Base-by-base conservation (phyloP, 768 basidiomycete species). In the Paxillus rubicundulus region DNA sequence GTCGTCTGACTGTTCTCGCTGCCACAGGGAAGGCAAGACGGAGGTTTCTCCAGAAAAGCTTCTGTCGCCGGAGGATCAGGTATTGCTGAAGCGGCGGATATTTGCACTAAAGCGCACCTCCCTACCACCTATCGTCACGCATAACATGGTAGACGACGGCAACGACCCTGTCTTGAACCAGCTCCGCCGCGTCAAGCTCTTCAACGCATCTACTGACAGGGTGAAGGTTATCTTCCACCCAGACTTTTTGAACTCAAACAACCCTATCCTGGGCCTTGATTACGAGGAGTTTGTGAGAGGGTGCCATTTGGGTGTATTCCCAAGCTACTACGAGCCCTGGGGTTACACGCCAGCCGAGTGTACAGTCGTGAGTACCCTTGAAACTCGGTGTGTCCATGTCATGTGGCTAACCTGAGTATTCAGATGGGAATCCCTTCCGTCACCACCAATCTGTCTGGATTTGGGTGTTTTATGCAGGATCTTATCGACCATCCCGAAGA, bases 221-320 rank as follows among this genome's bases (percentile, higher is more conserved):
- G 97, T 98, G 70, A 99, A 99, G 74, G 81, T 99, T 66, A 80
- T 98, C 40, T 98, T 98, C 81, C 96, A 98, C 71, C 96, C 96
- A 1, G 96, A 98, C 70, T 99, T 99, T 75, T 71, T 99, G 66
- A 98, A 96, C 72, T 86, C 92, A 54, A 98, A 95, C 73, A 98
- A 98, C 73, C 97, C 97, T 0, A 97, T 98, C 49, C 74, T 99
- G 17, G 95, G 94, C 2, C 78, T 99, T 53, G 97, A 99, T 67
- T 99, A 99, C 68, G 97, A 99, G 70, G 97, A 99, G 72, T 99
- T 99, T 65, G 97, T 98, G 34, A 78, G 97, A 57, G 97, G 97
- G 1, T 98, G 96, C 66, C 97, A 99, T 76, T 74, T 99, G 45
- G 97, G 97, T 44, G 96, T 99, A 37, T 99, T 99, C 81, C 96